Evolutionary conservation across 441 rosid species (phyloP).

Genomic region (Croton setiger): DNA sequence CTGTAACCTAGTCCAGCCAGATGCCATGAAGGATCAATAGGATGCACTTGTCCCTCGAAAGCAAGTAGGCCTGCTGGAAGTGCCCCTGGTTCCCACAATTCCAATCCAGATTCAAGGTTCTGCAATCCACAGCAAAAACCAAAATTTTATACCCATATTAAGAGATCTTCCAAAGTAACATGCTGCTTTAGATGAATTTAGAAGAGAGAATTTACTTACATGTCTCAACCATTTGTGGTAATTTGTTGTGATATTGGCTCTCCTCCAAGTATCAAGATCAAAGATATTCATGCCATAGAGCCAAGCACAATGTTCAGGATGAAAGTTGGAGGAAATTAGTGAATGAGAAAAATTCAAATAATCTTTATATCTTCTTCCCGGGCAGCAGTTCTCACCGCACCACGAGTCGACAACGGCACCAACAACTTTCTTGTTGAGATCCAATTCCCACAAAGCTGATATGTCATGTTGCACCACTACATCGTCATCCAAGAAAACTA

Average conservation of each 20-base stretch:
- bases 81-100: slow-evolving; percentile 81
- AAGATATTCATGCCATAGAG: slow-evolving; percentile 83
- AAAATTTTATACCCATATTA: not conserved
- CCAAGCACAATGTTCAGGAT: slow-evolving; percentile 69
- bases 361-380: slow-evolving; percentile 69
- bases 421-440: slow-evolving; percentile 66
- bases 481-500: slow-evolving; percentile 93
- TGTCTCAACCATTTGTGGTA: slow-evolving; percentile 72
- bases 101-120: slow-evolving; percentile 66
- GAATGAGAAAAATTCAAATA: slow-evolving; percentile 85
- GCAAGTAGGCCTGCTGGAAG: slow-evolving; percentile 80
- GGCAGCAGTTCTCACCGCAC: slow-evolving; percentile 80
- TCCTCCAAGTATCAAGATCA: slow-evolving; percentile 91
- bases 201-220: slow-evolving; percentile 35
- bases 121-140: slow-evolving; percentile 25
- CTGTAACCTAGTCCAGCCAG: slow-evolving; percentile 70
- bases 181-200: not conserved
- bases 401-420: slow-evolving; percentile 78
- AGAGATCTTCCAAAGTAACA: not conserved
- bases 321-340: slow-evolving; percentile 56
- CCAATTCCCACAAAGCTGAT: slow-evolving; percentile 72
- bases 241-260: slow-evolving; percentile 52
- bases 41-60: slow-evolving; percentile 64
- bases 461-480: slow-evolving; percentile 81
- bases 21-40: slow-evolving; percentile 82